Conservation (phyloP, 257 asterid species). For the Nicotiana tomentosiformis region DNA sequence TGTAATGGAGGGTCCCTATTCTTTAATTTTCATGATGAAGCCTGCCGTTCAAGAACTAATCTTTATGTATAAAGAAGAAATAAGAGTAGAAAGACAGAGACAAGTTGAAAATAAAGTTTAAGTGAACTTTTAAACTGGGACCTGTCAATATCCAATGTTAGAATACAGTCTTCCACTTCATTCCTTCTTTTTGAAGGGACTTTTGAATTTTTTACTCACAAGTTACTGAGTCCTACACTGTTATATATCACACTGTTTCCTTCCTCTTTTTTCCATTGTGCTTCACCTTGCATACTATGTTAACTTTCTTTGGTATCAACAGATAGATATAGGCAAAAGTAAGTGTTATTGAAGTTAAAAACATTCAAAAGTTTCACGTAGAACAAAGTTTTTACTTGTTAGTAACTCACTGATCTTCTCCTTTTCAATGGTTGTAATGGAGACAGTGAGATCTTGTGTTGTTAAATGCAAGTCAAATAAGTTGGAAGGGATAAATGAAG, state of each 20-base stretch:
- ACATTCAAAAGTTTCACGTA: neutral
- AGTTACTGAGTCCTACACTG: neutral
- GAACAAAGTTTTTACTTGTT: neutral
- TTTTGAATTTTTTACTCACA: neutral
- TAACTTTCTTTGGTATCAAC: conserved; percentile 11
- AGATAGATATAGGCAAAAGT: conserved; percentile 8
- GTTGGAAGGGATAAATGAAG: conserved; percentile 73
- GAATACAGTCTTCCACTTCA: neutral
- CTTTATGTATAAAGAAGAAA: conserved; percentile 21
- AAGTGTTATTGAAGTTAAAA: neutral
- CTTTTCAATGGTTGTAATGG: conserved; percentile 4
- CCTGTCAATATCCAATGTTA: conserved; percentile 3
- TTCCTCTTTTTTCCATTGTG: neutral
- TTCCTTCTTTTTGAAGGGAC: neutral
- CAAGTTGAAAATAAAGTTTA: conserved; percentile 38
- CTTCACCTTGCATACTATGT: neutral
- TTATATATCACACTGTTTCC: neutral
- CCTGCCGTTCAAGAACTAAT: conserved; percentile 58
- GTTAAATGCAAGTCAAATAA: conserved; percentile 28
- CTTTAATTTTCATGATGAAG: conserved; percentile 39
- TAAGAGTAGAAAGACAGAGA: neutral
- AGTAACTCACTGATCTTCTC: neutral
- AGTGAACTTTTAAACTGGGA: conserved; percentile 18
- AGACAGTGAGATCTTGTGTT: conserved; percentile 26
- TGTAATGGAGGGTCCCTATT: conserved; percentile 41